Base-by-base conservation (phyloP, 2,329 filamentous ascomycete species). In the Pseudogymnoascus destructans region DNA sequence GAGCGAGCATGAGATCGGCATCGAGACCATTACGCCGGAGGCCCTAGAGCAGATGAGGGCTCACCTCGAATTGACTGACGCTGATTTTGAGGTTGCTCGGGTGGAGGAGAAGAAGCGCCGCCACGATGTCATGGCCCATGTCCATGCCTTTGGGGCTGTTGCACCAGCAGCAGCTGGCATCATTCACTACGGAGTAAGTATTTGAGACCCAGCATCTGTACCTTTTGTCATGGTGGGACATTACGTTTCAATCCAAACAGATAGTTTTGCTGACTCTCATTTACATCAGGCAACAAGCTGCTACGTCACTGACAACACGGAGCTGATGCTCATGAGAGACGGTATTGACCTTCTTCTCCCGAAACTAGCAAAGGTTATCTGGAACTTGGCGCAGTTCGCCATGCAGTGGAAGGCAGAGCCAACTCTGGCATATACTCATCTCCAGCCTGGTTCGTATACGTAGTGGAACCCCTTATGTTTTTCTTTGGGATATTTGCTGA, bases 141-240 rank as follows among this genome's bases (percentile, higher is more conserved):
- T 92, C 54, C 82, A 89, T 64, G 84, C 86, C 11, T 92, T 85
- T 70, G 89, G 87, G 3, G 72, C 79, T 63, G 82, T 79, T 60
- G 87, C 87, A 3, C 88, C 88, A 0, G 85, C 81, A 32, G 89
- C 89, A 8, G 87, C 86, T 11, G 87, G 87, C 32, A 87, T 93
- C 65, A 92, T 95, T 61, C 90, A 95, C 70, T 82, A 79, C 70
- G 86, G 85, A 63, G 46, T 52, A 11, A 52, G 46, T 52, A 17
- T 52, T 52, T 7, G 15, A 32, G 9, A 10, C 5, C 9, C 9
- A 7, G 13, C 32, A 82, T 58, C 86, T 79, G 23, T 78, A 73
- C 5, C 73, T 73, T 25, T 57, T 57, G 19, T 11, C 11, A 17
- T 9, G 5, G 15, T 42, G 23, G 13, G 15, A 21, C 19, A 33